Conservation (phyloP, 1,284 basidiomycete species). For the Vanrija humicola region DNA sequence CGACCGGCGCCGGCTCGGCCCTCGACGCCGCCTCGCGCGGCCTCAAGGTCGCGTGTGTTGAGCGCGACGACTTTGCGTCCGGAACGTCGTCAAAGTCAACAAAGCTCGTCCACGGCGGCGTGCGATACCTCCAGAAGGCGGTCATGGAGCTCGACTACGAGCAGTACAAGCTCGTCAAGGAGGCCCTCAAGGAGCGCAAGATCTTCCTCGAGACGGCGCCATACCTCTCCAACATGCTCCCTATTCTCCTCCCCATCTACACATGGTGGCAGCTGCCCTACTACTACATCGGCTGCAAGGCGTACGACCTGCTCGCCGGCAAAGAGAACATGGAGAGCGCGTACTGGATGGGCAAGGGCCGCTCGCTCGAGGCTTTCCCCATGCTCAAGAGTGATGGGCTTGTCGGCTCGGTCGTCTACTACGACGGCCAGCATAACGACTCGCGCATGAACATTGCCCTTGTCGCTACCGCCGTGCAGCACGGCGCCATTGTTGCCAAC, state of each 20-base stretch:
- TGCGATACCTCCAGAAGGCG: constrained; percentile 95
- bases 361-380: constrained; percentile 90
- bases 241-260: constrained; percentile 52
- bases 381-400: constrained; percentile 93
- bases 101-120: constrained; percentile 96
- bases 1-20: constrained; percentile 90
- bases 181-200: constrained; percentile 86
- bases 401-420: constrained; percentile 93
- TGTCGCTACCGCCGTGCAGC: constrained; percentile 88
- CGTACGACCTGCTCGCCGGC: constrained; percentile 93
- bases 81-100: constrained; percentile 97
- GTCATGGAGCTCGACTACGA: constrained; percentile 92
- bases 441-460: constrained; percentile 96
- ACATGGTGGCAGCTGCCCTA: constrained; percentile 97
- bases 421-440: constrained; percentile 98
- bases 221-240: constrained; percentile 85
- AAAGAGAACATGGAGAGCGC: constrained; percentile 95
- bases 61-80: constrained; percentile 86
- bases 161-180: constrained; percentile 92
- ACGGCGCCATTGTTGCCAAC: constrained; percentile 85
- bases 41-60: constrained; percentile 87
- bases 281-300: constrained; percentile 91
- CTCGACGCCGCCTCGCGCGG: constrained; percentile 91
- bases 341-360: constrained; percentile 90
- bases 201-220: constrained; percentile 96